Conservation (phyloP, 805 yeast genomes). For the Peterozyma toletana region DNA sequence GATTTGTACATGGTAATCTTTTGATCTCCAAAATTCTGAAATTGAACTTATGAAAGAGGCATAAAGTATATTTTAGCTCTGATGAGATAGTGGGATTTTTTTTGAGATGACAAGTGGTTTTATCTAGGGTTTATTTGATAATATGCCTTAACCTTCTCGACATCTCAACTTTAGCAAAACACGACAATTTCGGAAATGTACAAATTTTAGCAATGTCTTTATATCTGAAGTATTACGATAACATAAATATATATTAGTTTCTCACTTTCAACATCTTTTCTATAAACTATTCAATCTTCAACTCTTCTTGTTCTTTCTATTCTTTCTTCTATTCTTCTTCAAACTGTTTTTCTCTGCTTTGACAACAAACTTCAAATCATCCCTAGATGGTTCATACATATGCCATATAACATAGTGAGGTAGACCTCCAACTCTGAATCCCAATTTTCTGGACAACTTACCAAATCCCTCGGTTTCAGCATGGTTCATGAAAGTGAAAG, state of each 20-base stretch:
- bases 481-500: constrained; percentile 76
- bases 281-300: background rate
- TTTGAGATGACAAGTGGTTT: too few species aligned
- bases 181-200: background rate
- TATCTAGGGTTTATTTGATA: too few species aligned
- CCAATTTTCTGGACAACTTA: constrained; percentile 72
- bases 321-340: constrained; percentile 43
- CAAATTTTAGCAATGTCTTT: background rate
- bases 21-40: too few species aligned
- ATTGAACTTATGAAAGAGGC: too few species aligned
- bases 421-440: constrained; percentile 76
- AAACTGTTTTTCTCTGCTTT: constrained; percentile 61
- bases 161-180: background rate
- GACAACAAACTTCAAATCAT: constrained; percentile 67
- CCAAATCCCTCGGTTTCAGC: constrained; percentile 90
- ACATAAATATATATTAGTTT: background rate
- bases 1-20: too few species aligned
- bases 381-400: constrained; percentile 83
- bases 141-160: too few species aligned
- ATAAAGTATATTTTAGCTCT: too few species aligned
- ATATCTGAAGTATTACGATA: background rate
- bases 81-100: too few species aligned
- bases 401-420: constrained; percentile 92
- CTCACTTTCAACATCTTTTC: background rate
- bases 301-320: constrained; percentile 1